Conservation (phyloP, 169 alveolate species). For the Plasmodium ovale region DNA sequence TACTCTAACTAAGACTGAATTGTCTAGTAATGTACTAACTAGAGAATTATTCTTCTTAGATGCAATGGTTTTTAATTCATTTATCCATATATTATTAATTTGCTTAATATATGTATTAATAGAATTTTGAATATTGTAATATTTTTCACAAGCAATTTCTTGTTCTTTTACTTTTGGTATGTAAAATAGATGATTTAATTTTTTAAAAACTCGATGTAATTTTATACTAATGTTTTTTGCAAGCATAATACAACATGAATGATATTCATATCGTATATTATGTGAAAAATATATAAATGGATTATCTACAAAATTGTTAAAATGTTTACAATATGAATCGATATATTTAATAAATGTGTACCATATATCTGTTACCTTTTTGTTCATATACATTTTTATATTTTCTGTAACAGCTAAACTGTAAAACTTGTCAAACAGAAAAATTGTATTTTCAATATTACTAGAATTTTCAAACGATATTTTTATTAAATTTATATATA, state of each 20-base stretch:
- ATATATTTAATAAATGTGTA: slow-evolving; percentile 28
- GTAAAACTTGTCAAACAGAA: slow-evolving; percentile 59
- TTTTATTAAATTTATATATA: slow-evolving; percentile 66
- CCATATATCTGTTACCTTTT: slow-evolving; percentile 68
- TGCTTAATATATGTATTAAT: slow-evolving; percentile 69
- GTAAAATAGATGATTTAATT: slow-evolving; percentile 31
- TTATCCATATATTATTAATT: slow-evolving; percentile 67
- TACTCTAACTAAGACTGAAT: slow-evolving; percentile 52
- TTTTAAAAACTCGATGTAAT: slow-evolving; percentile 37
- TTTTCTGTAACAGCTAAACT: slow-evolving; percentile 55
- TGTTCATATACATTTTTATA: slow-evolving; percentile 60
- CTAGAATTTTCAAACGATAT: slow-evolving; percentile 70
- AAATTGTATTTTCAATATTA: slow-evolving; percentile 51
- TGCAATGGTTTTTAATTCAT: slow-evolving; percentile 58
- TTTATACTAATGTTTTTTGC: slow-evolving; percentile 60
- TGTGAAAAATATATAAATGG: slow-evolving; percentile 62
- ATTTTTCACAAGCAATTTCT: slow-evolving; percentile 64
- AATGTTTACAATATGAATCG: slow-evolving; percentile 52
- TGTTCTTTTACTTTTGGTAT: slow-evolving; percentile 49
- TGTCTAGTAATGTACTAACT: slow-evolving; percentile 48
- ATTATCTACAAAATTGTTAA: slow-evolving; percentile 68
- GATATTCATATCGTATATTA: slow-evolving; percentile 75
- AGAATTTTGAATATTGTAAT: slow-evolving; percentile 49
- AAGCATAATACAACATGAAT: slow-evolving; percentile 68
- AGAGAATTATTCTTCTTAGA: slow-evolving; percentile 65